phyloP scores from a whole-genome alignment of 2,329 filamentous ascomycete species.

The Exophiala phaeomuriformis region DNA sequence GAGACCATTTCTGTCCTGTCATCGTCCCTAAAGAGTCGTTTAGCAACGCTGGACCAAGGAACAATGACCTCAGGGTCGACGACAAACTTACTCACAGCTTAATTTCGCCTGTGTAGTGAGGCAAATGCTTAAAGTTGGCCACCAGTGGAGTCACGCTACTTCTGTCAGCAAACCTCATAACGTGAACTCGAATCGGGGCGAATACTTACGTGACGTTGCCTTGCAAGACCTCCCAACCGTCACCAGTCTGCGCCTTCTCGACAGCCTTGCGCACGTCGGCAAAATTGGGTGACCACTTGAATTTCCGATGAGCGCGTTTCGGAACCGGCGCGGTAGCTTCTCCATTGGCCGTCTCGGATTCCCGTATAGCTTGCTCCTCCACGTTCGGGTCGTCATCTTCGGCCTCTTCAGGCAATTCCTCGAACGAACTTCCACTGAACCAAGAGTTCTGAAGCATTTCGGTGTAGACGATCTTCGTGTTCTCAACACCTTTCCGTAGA shows the following conservation, averaged over 20 bases:
- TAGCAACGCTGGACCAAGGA: slow-evolving; percentile 1
- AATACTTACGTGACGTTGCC: slow-evolving; percentile 63
- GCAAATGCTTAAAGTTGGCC: slow-evolving; percentile 82
- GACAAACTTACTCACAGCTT: slow-evolving; percentile 63
- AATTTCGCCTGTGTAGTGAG: slow-evolving; percentile 62
- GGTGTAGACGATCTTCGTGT: slow-evolving; percentile 70
- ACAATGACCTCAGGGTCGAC: neutral
- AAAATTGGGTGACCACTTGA: slow-evolving; percentile 89
- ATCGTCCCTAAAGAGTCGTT: slow-evolving; percentile 9
- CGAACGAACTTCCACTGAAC: slow-evolving; percentile 76
- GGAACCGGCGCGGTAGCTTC: slow-evolving; percentile 18
- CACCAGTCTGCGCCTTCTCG: slow-evolving; percentile 68
- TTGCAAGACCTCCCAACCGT: slow-evolving; percentile 87
- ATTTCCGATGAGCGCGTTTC: slow-evolving; percentile 69
- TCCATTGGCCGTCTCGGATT: slow-evolving; percentile 47
- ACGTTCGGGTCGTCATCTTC: slow-evolving; percentile 54
- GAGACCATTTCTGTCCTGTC: neutral
- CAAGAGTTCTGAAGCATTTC: slow-evolving; percentile 86
- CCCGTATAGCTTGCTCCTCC: slow-evolving; percentile 67
- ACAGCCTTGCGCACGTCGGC: slow-evolving; percentile 81
- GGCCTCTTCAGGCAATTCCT: slow-evolving; percentile 61
- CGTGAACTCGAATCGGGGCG: too few species aligned
- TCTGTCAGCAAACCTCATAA: too few species aligned
- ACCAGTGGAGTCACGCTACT: slow-evolving; percentile 77
- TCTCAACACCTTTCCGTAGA: slow-evolving; percentile 65